Conservation (phyloP, 2,329 filamentous ascomycete genomes). For the Penicillium sp. region DNA sequence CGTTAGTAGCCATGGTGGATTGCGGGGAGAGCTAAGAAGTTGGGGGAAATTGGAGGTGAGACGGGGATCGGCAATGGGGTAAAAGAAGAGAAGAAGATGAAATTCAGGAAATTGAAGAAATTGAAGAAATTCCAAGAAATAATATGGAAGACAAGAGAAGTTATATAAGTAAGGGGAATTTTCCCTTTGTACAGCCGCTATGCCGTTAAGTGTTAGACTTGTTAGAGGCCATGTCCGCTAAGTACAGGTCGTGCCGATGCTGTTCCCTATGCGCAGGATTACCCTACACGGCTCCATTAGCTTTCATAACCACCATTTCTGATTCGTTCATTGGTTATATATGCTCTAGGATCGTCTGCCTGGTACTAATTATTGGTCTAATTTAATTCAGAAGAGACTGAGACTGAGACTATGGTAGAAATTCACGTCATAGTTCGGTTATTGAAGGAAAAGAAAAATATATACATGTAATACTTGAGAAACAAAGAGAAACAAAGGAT, state of each 20-base stretch:
- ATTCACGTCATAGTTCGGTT: constrained; percentile 7
- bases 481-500: background rate
- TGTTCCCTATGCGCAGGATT: constrained; percentile 32
- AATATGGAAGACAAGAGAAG: background rate
- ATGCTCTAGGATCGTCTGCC: background rate
- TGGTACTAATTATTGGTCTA: background rate
- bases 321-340: constrained; percentile 4
- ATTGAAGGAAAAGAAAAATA: constrained; percentile 2
- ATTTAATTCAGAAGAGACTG: background rate
- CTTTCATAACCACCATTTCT: constrained; percentile 4
- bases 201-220: constrained; percentile 38
- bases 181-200: constrained; percentile 18
- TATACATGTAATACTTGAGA: background rate
- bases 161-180: constrained; percentile 2
- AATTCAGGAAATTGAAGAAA: background rate
- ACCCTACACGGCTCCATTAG: constrained; percentile 18
- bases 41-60: constrained; percentile 16
- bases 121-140: constrained; percentile 6
- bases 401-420: background rate
- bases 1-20: constrained; percentile 42
- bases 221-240: constrained; percentile 27
- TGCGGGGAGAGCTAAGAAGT: constrained; percentile 13
- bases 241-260: constrained; percentile 30
- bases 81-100: background rate
- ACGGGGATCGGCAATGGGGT: constrained; percentile 10